Evolutionary conservation across 306 rosid genomes (phyloP).

Genomic region (Quercus aquifolioides): DNA sequence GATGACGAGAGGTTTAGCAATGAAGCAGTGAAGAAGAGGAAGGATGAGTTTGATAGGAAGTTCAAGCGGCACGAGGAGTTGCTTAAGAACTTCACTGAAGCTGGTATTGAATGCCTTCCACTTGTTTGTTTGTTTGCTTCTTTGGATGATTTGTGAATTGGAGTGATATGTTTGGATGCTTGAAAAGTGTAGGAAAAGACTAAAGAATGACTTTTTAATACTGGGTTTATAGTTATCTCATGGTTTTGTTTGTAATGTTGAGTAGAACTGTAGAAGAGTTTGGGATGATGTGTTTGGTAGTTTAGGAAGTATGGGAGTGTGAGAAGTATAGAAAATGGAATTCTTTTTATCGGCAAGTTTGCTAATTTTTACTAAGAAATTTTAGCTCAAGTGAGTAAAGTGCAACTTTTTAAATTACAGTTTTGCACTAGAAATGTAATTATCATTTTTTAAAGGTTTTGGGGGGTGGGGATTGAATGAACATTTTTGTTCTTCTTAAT

Average conservation of each 20-base stretch:
- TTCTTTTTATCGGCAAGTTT: too few species aligned
- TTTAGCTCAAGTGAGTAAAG: too few species aligned
- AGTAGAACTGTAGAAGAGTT: background rate
- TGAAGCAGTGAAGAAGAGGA: constrained; percentile 40
- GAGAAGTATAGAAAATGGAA: background rate
- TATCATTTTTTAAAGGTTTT: too few species aligned
- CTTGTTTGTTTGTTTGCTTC: background rate
- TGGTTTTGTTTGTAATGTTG: background rate
- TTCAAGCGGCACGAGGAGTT: constrained; percentile 58
- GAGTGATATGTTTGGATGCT: background rate
- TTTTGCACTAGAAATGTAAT: too few species aligned
- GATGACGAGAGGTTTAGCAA: constrained; percentile 51
- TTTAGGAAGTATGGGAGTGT: background rate
- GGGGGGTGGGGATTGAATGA: too few species aligned
- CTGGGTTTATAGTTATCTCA: background rate
- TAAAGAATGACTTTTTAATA: background rate
- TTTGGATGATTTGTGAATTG: background rate
- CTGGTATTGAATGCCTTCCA: constrained; percentile 37
- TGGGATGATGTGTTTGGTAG: background rate
- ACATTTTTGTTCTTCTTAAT: too few species aligned
- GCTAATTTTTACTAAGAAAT: too few species aligned
- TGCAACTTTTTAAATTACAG: too few species aligned
- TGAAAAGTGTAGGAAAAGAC: background rate
- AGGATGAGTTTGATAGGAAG: constrained; percentile 58
- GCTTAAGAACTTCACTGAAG: constrained; percentile 43